Evolutionary conservation across 306 rosid species (phyloP).

Genomic region (Corylus americana): DNA sequence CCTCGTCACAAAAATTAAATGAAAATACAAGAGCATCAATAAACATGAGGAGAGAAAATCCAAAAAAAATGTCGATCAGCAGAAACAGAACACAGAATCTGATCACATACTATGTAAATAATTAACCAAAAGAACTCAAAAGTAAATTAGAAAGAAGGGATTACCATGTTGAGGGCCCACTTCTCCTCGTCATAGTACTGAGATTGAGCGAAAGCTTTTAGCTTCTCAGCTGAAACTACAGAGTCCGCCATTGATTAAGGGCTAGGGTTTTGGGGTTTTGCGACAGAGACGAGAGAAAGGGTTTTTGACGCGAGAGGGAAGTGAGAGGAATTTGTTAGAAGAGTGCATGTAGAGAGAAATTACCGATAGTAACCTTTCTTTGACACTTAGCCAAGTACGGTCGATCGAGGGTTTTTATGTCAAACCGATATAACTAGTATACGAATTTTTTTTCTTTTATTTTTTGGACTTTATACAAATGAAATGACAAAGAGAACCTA

Average conservation of each 20-base stretch:
- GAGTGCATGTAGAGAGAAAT: not conserved
- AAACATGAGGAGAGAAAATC: not conserved
- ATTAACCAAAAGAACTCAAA: not conserved
- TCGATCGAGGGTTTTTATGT: not conserved
- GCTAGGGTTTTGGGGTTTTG: constrained; percentile 52
- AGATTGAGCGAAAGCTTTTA: constrained; percentile 55
- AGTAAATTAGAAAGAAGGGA: not conserved
- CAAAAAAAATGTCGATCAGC: not conserved
- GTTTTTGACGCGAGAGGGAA: not conserved
- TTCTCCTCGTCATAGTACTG: constrained; percentile 75
- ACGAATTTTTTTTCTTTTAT: too few relatives aligned
- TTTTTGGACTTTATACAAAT: too few relatives aligned
- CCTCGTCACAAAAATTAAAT: not conserved
- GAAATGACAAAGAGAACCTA: too few relatives aligned
- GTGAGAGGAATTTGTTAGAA: too few relatives aligned
- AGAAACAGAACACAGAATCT: not conserved
- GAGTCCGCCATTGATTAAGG: constrained; percentile 62
- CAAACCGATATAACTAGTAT: not conserved
- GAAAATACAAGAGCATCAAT: not conserved
- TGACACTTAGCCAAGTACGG: not conserved
- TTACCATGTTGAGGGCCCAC: constrained; percentile 82
- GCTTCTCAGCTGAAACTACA: constrained; percentile 48
- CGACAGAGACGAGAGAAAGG: not conserved
- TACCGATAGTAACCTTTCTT: not conserved
- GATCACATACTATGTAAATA: not conserved